A percentile compares a stretch with the other conserved stretches of the same genome.
Conservation (phyloP, 2,329 filamentous ascomycete species). For the Ustulina deusta region DNA sequence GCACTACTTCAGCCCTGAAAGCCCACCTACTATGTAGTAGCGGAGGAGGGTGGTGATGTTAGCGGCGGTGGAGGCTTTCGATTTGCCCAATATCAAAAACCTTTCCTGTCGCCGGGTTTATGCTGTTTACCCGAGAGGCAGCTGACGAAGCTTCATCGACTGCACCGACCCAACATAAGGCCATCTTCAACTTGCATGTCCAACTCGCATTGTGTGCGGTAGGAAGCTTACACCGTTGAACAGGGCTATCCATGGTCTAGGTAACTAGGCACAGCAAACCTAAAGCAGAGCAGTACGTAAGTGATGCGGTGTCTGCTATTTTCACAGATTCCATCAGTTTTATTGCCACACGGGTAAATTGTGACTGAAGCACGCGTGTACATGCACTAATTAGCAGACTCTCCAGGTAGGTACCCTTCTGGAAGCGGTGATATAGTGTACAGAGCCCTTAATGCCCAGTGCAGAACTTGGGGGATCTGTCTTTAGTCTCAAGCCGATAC, state of each 20-base stretch:
- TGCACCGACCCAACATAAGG: constrained; percentile 3
- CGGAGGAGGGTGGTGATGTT: neutral
- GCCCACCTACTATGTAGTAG: neutral
- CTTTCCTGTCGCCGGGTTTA: neutral
- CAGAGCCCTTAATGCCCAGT: neutral
- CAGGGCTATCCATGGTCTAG: constrained; percentile 4
- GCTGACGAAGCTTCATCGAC: neutral
- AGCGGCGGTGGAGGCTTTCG: neutral
- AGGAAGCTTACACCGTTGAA: constrained; percentile 1
- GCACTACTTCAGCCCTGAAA: constrained; percentile 33
- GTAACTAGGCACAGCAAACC: constrained; percentile 9
- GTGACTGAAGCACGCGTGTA: neutral
- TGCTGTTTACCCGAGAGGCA: constrained; percentile 5
- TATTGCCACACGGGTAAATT: constrained; percentile 14
- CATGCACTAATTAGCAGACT: neutral
- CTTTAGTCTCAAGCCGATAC: neutral
- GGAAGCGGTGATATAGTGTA: neutral
- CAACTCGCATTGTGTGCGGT: neutral
- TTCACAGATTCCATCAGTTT: neutral
- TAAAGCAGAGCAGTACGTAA: neutral
- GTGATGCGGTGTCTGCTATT: neutral
- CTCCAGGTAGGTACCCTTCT: neutral
- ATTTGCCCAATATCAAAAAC: constrained; percentile 5
- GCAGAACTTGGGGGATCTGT: neutral
- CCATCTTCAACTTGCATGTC: constrained; percentile 12